Base-by-base conservation (phyloP, 768 basidiomycete genomes). In the Kwoniella pini region DNA sequence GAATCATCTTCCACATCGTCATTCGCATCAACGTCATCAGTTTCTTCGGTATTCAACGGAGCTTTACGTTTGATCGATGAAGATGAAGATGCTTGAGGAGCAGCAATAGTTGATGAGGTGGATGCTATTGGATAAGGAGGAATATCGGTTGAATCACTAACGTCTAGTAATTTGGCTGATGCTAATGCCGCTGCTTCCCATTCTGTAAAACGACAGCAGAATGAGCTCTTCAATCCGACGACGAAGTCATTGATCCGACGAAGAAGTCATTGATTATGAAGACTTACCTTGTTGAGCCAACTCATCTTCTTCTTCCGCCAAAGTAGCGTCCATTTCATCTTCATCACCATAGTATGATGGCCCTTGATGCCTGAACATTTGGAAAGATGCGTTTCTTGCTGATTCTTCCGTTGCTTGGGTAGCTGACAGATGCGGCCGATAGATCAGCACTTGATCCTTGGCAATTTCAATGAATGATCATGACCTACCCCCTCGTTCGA, bases 291-390 rank as follows among this genome's bases (percentile, higher is more conserved):
- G 66, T 89, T 91, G 88, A 72, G 86, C 91, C 26, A 85, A 84
- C 57, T 82, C 82, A 42, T 79, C 79, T 79, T 97, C 95, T 60
- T 82, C 89, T 54, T 85, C 82, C 15, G 91, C 73, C 28, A 99
- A 76, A n/a, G 79, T 80, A 54, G 85, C 80, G 45, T 85, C 86
- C 2, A 80, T 79, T 76, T 99, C 94, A 72, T 97, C 95, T 13
- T 87, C 68, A 72, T 99, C 92, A 7, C 95, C 93, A 76, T 88
- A 97, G 76, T 99, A 98, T 0, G 84, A 83, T 0, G 90, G 90
- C 0, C 88, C 90, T 72, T 91, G 90, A 67, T 88, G 86, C 80
- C 86, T 84, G 75, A 93, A 97, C 77, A 90, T 91, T 79, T 89
- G 89, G 79, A 91, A 93, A 72, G 84, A 88, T 0, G 84, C 82